Conservation (phyloP, 495 filamentous ascomycete species). For the Arthonia radiata region DNA sequence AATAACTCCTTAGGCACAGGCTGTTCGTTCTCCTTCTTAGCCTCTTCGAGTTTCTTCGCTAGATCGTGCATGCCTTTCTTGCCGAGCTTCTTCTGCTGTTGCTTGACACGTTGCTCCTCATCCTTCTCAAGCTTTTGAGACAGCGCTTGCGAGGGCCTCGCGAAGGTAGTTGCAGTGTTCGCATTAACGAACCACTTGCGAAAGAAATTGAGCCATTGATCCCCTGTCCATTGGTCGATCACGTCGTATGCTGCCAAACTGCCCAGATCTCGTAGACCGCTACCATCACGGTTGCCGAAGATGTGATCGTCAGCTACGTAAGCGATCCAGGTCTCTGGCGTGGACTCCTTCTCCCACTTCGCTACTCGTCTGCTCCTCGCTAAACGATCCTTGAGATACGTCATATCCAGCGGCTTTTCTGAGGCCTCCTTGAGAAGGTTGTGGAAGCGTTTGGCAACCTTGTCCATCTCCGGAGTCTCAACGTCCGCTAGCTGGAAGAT, state of each 20-base stretch:
- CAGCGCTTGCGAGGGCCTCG: constrained; percentile 43
- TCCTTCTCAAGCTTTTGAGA: constrained; percentile 47
- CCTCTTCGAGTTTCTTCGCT: constrained; percentile 47
- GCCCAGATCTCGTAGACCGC: constrained; percentile 43
- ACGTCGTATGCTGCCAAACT: constrained; percentile 48
- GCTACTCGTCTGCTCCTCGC: constrained; percentile 49
- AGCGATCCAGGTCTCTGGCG: constrained; percentile 46
- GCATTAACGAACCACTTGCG: constrained; percentile 69
- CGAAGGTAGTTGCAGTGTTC: constrained; percentile 57
- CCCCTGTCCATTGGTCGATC: constrained; percentile 55
- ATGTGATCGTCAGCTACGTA: constrained; percentile 77
- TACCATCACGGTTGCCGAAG: constrained; percentile 67
- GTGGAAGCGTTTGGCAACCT: constrained; percentile 64
- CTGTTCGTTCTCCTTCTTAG: constrained; percentile 60
- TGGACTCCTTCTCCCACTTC: constrained; percentile 55
- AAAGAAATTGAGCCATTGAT: constrained; percentile 60
- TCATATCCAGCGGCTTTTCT: constrained; percentile 60
- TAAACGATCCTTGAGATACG: constrained; percentile 67
- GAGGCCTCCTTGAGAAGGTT: constrained; percentile 59
- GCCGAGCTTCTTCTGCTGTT: constrained; percentile 35
- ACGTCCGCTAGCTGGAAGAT: constrained; percentile 66
- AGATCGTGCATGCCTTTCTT: constrained; percentile 43
- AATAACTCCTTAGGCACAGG: constrained; percentile 53
- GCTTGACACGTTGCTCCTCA: constrained; percentile 31
- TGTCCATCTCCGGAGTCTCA: too few relatives aligned